Evolutionary conservation across 2,329 filamentous ascomycete species (phyloP).

Genomic region (Pseudocercospora macadamiae): DNA sequence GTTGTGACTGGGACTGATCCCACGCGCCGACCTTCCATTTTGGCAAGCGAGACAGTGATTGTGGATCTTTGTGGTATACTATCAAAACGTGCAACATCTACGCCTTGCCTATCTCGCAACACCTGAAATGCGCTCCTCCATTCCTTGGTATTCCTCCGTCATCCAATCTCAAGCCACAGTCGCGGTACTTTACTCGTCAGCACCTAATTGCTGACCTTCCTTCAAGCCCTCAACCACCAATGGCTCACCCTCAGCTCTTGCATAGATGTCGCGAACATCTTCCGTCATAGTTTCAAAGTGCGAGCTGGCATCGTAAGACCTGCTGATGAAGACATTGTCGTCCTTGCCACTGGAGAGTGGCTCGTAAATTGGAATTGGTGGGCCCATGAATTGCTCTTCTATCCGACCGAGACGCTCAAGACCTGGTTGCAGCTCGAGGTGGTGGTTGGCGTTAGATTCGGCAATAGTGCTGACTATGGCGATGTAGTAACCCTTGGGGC

Average conservation of each 20-base stretch:
- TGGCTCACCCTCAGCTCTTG: constrained; percentile 78
- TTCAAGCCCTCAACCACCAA: constrained; percentile 85
- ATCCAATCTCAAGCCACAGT: background rate
- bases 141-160: too few species aligned
- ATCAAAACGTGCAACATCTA: too few species aligned
- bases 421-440: constrained; percentile 89
- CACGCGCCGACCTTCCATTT: too few species aligned
- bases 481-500: constrained; percentile 98
- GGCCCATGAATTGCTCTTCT: constrained; percentile 95
- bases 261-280: constrained; percentile 93
- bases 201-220: constrained; percentile 72
- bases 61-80: too few species aligned
- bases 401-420: constrained; percentile 90
- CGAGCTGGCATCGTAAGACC: constrained; percentile 96
- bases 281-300: constrained; percentile 96
- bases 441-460: constrained; percentile 88
- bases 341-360: constrained; percentile 78
- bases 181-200: background rate
- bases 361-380: constrained; percentile 92
- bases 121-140: too few species aligned
- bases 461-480: constrained; percentile 98
- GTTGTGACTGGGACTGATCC: too few species aligned
- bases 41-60: too few species aligned
- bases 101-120: too few species aligned
- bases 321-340: constrained; percentile 96